Evolutionary conservation across 1,139 yeast genomes (phyloP).

Genomic region (Saccharomycopsis hybrid): DNA sequence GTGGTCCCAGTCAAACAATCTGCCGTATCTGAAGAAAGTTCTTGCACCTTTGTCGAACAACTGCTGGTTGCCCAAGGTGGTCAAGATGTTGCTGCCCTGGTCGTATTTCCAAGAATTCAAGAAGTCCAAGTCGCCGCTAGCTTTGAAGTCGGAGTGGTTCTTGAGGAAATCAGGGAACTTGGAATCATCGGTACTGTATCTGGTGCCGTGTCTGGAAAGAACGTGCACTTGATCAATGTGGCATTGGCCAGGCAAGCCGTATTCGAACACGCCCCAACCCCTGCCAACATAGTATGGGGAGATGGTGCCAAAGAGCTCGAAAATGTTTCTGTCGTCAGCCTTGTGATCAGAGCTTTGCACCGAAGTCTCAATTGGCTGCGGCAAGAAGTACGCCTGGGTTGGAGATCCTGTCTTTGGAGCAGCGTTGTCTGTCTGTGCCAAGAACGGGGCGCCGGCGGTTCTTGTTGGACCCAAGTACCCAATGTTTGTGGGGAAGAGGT

Average conservation of each 20-base stretch:
- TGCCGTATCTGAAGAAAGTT: constrained; percentile 23
- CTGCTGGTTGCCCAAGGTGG: constrained; percentile 23
- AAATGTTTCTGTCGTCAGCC: constrained; percentile 28
- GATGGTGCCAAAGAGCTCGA: constrained; percentile 41
- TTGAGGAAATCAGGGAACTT: constrained; percentile 11
- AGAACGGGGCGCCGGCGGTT: constrained; percentile 23
- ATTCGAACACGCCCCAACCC: constrained; percentile 42
- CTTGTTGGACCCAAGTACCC: constrained; percentile 22
- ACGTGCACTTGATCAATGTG: constrained; percentile 41
- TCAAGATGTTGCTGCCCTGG: constrained; percentile 21
- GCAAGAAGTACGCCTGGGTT: constrained; percentile 12
- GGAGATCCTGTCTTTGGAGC: constrained; percentile 15
- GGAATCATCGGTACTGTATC: constrained; percentile 28
- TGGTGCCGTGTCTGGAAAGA: constrained; percentile 45
- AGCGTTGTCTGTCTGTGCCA: constrained; percentile 22
- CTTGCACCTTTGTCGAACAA: constrained; percentile 23
- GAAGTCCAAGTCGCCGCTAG: constrained; percentile 20
- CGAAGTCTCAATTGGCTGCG: constrained; percentile 22
- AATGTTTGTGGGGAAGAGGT: constrained; percentile 19
- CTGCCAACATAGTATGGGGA: constrained; percentile 42
- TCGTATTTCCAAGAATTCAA: constrained; percentile 21
- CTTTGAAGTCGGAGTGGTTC: constrained; percentile 16
- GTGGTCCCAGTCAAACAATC: constrained; percentile 14
- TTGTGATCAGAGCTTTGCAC: constrained; percentile 21
- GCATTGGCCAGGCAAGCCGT: constrained; percentile 35